These are phyloP conservation scores for slime mould (Dictyostelium discoideum) DNA, from an alignment of 78 protist species.

Conservation along the genomic window DNA sequence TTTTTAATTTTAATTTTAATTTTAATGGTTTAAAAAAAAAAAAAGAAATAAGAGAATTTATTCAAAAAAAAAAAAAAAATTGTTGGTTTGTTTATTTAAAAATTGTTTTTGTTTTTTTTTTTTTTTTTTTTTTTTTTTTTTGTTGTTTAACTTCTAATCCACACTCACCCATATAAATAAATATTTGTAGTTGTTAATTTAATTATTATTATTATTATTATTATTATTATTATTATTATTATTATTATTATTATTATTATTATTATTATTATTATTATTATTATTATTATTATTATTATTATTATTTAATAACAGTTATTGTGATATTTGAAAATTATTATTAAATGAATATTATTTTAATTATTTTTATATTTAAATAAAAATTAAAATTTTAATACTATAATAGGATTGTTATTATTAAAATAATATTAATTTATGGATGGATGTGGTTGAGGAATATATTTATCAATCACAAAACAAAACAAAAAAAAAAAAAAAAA, in stretches of 20 bases:
- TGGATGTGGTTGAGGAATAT: background rate
- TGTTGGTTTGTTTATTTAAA: background rate
- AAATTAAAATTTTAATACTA: background rate
- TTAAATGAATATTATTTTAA: background rate
- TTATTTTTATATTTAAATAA: too few relatives aligned
- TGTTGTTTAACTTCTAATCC: background rate
- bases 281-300: too few relatives aligned
- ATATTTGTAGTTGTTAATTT: background rate
- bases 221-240: too few relatives aligned
- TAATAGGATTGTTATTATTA: background rate
- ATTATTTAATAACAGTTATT: background rate
- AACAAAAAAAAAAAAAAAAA: too few relatives aligned
- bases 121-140: too few relatives aligned
- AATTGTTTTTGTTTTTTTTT: too few relatives aligned
- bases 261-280: too few relatives aligned
- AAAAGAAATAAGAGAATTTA: background rate
- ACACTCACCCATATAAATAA: background rate
- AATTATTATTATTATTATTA: too few relatives aligned
- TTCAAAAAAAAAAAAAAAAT: too few relatives aligned
- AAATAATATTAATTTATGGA: background rate
- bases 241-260: too few relatives aligned
- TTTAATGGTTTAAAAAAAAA: too few relatives aligned
- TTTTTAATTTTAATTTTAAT: too few relatives aligned
- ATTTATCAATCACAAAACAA: background rate
- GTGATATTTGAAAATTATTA: background rate